phyloP scores from a whole-genome alignment of 345 rosid genomes.

The Eucalyptus microcorys region DNA sequence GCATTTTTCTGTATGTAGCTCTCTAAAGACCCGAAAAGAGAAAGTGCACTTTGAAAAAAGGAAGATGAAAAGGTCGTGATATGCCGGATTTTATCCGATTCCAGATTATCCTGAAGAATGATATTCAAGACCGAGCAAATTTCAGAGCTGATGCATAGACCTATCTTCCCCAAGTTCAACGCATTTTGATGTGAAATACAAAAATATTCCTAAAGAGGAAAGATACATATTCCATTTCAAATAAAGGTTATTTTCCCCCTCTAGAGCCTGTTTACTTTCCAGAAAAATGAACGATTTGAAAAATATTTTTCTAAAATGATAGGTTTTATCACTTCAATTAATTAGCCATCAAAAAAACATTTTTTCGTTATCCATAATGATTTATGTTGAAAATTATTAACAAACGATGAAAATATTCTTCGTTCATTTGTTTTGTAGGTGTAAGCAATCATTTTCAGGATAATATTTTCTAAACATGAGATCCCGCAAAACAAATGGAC shows the following conservation, averaged over 20 bases:
- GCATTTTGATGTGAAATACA: neutral
- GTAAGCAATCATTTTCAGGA: rapidly evolving
- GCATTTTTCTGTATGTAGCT: neutral
- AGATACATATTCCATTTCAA: neutral
- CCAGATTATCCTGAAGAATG: neutral
- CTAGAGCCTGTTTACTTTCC: neutral
- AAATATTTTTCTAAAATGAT: neutral
- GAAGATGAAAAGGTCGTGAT: neutral
- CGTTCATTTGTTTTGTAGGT: neutral
- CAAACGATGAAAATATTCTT: neutral
- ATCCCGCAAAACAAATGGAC: neutral
- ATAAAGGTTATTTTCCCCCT: neutral
- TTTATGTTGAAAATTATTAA: neutral
- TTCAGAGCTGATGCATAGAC: neutral
- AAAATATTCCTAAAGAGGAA: neutral
- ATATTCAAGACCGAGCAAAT: neutral
- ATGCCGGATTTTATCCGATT: neutral
- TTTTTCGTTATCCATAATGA: neutral
- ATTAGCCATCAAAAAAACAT: neutral
- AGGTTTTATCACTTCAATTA: neutral
- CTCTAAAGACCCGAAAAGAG: neutral
- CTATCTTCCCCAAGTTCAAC: neutral
- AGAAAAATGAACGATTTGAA: neutral
- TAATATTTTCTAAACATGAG: neutral
- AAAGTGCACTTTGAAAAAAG: neutral